Conservation (phyloP, 2,329 filamentous ascomycete species). For the Calonectria montana region DNA sequence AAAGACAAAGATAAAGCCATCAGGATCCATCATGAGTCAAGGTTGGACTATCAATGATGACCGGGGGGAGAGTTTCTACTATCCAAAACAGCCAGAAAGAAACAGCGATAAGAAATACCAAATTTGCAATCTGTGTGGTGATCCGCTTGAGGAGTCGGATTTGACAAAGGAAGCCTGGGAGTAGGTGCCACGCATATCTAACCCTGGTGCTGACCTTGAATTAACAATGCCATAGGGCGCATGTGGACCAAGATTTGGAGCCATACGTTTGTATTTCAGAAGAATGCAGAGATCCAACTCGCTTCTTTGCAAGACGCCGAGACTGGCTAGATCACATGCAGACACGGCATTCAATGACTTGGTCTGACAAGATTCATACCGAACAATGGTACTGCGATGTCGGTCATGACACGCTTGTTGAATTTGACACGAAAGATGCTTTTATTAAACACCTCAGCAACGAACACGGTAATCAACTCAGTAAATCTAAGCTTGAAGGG, state of each 20-base stretch:
- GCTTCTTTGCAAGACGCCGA: background rate
- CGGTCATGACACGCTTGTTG: background rate
- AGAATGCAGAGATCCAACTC: background rate
- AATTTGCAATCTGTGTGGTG: background rate
- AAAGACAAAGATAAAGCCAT: background rate
- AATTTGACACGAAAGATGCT: background rate
- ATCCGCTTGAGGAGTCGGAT: background rate
- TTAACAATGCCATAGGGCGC: background rate
- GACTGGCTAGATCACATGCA: slow-evolving; percentile 5
- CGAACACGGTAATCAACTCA: background rate
- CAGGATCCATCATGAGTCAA: background rate
- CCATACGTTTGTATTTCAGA: background rate
- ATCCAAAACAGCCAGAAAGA: background rate
- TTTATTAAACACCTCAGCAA: background rate
- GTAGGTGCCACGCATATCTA: background rate
- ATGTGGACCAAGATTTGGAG: background rate
- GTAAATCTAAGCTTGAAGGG: background rate
- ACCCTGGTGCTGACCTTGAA: background rate
- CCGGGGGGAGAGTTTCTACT: background rate
- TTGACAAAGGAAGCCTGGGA: background rate
- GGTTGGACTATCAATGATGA: background rate
- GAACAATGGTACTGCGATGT: background rate
- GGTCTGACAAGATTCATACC: background rate
- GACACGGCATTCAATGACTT: background rate
- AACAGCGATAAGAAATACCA: background rate